Base-by-base conservation (phyloP, 768 basidiomycete species). In the Boletellus emodensis region DNA sequence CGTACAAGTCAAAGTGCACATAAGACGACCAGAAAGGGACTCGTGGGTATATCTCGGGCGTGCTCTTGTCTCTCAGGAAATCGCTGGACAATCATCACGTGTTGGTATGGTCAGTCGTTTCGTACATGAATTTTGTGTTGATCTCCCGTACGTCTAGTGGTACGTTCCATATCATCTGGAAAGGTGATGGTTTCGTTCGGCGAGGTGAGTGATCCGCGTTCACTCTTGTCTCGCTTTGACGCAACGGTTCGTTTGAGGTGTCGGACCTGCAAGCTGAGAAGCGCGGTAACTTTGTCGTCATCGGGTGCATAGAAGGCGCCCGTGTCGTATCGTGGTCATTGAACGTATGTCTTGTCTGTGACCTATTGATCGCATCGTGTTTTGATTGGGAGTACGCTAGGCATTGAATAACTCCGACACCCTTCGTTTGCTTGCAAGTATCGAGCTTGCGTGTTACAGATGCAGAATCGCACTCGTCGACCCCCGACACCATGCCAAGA, bases 311-410 rank as follows among this genome's bases (percentile, higher is more conserved):
- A 18, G 87, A 91, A 51, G 83, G 81, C 18, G 64, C 75, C 36
- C 80, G 78, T 37, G 89, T 92, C 36, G 73, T 91, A 30, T 91
- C 90, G 13, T 92, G 89, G 88, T 91, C 90, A 28, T 65, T 91
- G 52, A 90, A 91, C 61, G 89, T 89, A 59, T 49, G 83, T 63
- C 39, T 49, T 39, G 38, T 44, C 53, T n/a, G 39, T 40, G 24
- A 46, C 47, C 42, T 30, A 36, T 53, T 42, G 35, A 39, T 37
- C 38, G 11, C 38, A 42, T 28, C 20, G 37, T 32, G 24, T 4
- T 26, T 54, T 61, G 53, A 59, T 40, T 46, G 34, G 40, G 34
- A 36, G 40, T 57, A 40, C 53, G 36, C 38, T 55, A 92, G 89
- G 88, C 90, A 2, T 67, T 89, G 55, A 92, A 89, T 61, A 85